phyloP scores from a whole-genome alignment of 1,284 basidiomycete species.

The Meira miltonrushii region DNA sequence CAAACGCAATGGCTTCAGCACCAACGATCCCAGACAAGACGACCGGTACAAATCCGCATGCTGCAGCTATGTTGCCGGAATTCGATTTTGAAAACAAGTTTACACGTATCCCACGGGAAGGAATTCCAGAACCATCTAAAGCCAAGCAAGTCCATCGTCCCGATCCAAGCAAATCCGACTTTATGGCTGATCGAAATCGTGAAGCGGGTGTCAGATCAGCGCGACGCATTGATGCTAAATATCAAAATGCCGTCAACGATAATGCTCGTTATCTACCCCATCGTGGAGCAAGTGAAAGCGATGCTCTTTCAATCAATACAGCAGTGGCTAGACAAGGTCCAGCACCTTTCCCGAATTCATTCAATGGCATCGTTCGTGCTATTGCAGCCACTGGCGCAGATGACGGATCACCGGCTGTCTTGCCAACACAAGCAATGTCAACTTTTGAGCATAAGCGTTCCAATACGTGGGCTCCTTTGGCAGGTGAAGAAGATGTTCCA shows the following conservation, averaged over 20 bases:
- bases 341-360: not conserved
- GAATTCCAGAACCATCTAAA: not conserved
- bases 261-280: not conserved
- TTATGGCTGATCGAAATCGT: not conserved
- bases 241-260: not conserved
- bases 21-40: not conserved
- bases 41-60: not conserved
- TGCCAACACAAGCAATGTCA: not conserved
- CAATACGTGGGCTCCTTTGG: not conserved
- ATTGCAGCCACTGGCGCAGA: not conserved
- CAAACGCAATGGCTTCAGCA: not conserved
- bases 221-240: not conserved
- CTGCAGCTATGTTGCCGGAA: not conserved
- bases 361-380: not conserved
- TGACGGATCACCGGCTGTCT: not conserved
- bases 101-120: not conserved
- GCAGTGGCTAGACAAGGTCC: not conserved
- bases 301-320: too few relatives aligned
- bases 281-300: slow-evolving; percentile 2
- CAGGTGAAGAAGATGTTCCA: not conserved
- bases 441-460: not conserved
- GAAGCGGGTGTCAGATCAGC: slow-evolving; percentile 1
- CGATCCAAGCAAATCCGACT: not conserved
- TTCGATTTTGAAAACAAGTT: not conserved
- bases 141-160: not conserved